Evolutionary conservation across 352 stramenopile genomes (phyloP), one percentile per base, ranked within the genome.

Genomic region (Phytophthora pistaciae): DNA sequence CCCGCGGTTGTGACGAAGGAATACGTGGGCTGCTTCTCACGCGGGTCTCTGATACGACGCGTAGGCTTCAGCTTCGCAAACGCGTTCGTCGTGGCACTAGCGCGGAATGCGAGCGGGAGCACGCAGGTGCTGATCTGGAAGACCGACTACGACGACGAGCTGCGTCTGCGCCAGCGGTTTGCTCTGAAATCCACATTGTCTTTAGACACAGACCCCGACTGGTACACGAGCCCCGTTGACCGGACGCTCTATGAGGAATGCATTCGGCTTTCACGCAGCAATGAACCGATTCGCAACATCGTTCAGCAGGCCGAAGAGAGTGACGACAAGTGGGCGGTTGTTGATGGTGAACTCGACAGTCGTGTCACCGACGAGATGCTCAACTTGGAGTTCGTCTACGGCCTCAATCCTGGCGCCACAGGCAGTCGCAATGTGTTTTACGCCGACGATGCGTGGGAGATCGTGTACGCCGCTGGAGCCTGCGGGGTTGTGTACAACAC

Each of bases 401-500:
- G 92, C 7, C 63, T 91, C 42, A 94, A 92, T 33, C 31, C 77
- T 10, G 72, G 86, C 3, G 81, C 78, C 27, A 82, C 78, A 4
- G 82, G 70, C 1, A 90, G 84, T 54, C 92, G 88, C 69, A 92
- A 94, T 56, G 73, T 94, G 16, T 84, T 82, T 36, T 93, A 91
- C 48, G 90, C 82, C n/a, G 83, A 90, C 50, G 79, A 92, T 59
- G 69, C 78, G 4, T 91, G 77, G 71, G 88, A 92, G 33, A 91
- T 97, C 48, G 83, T 97, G 7, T 98, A 96, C 71, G 72, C 84
- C 0, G 84, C 88, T 14, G 93, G 89, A 3, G 80, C 90, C 0
- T 81, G 96, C 50, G 92, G 91, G 1, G 76, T 98, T 21, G 84
- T 95, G 10, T 93, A 93, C 78, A 89, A 95, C 53, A 95, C 85